These are phyloP conservation scores for Cicer arietinum DNA, from an alignment of 306 rosid species.

Conservation along the genomic window DNA sequence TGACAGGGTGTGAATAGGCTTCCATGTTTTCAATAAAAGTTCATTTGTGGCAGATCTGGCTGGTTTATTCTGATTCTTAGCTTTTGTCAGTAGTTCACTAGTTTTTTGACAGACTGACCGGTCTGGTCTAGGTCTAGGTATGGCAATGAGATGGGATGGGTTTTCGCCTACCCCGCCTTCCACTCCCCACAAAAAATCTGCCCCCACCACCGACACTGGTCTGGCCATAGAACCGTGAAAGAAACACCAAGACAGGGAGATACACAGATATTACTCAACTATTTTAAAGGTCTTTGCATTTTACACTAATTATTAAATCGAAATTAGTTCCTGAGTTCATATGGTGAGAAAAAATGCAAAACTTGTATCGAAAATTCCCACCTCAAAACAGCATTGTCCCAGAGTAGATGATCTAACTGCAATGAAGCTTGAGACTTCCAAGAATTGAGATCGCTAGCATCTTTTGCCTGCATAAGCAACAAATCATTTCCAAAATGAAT, in stretches of 20 bases:
- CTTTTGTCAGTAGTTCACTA: neutral
- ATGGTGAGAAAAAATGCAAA: slow-evolving; percentile 4
- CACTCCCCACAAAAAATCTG: no score
- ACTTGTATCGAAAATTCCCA: slow-evolving; percentile 40
- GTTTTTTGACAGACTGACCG: slow-evolving; percentile 10
- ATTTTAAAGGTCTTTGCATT: neutral
- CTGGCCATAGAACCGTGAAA: slow-evolving; percentile 13
- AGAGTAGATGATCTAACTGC: slow-evolving; percentile 67
- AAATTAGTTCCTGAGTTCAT: slow-evolving; percentile 9
- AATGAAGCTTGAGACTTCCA: slow-evolving; percentile 78
- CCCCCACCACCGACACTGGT: no score
- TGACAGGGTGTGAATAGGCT: slow-evolving; percentile 16
- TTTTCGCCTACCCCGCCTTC: no score
- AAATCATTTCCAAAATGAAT: slow-evolving; percentile 37
- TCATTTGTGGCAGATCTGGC: slow-evolving; percentile 20
- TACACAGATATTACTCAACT: neutral
- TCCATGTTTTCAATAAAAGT: slow-evolving; percentile 1
- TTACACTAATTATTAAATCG: slow-evolving; percentile 6
- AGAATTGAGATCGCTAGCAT: slow-evolving; percentile 60
- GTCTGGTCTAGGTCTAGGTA: neutral
- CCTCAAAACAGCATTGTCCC: slow-evolving; percentile 83
- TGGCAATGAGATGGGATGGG: no score
- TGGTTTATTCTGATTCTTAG: neutral
- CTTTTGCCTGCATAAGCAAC: slow-evolving; percentile 65
- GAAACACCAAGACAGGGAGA: slow-evolving; percentile 12